Conservation (phyloP, 208 protist genomes). For the Endotrypanum monterogeii region DNA sequence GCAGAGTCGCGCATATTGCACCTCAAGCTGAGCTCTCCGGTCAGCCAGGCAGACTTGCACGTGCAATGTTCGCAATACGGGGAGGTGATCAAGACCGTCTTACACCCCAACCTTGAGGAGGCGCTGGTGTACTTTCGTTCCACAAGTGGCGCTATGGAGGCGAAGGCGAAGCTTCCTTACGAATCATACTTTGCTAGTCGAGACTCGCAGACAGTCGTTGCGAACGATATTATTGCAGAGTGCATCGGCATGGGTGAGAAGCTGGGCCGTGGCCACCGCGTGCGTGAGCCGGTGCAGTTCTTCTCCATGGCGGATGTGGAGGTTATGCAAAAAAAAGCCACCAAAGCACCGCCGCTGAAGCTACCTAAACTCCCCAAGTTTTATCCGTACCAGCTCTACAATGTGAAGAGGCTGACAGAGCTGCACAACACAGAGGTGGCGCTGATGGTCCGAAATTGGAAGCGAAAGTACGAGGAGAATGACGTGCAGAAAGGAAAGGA, state of each 20-base stretch:
- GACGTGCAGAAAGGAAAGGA: constrained; percentile 10
- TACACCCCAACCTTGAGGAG: constrained; percentile 86
- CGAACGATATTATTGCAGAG: constrained; percentile 80
- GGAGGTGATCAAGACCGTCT: constrained; percentile 69
- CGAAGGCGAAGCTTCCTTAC: constrained; percentile 73
- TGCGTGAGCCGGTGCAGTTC: constrained; percentile 57
- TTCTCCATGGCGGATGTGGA: constrained; percentile 77
- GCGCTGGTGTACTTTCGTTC: constrained; percentile 86
- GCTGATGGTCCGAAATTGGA: constrained; percentile 80
- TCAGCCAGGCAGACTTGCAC: constrained; percentile 73
- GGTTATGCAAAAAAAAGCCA: constrained; percentile 45
- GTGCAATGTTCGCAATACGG: constrained; percentile 69
- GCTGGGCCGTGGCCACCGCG: constrained; percentile 84
- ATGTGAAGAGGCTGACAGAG: constrained; percentile 76
- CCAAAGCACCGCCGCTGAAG: constrained; percentile 67
- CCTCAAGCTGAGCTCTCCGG: constrained; percentile 45
- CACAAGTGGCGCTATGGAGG: constrained; percentile 77
- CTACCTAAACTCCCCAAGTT: constrained; percentile 74
- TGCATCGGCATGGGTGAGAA: constrained; percentile 73
- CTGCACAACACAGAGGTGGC: constrained; percentile 83
- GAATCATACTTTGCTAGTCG: constrained; percentile 57
- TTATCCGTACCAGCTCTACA: constrained; percentile 80
- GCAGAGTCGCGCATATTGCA: constrained; percentile 79
- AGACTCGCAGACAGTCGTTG: constrained; percentile 76
- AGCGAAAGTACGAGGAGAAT: constrained; percentile 56